Evolutionary conservation across 345 rosid genomes (phyloP).

Genomic region (Citrus reticulata): DNA sequence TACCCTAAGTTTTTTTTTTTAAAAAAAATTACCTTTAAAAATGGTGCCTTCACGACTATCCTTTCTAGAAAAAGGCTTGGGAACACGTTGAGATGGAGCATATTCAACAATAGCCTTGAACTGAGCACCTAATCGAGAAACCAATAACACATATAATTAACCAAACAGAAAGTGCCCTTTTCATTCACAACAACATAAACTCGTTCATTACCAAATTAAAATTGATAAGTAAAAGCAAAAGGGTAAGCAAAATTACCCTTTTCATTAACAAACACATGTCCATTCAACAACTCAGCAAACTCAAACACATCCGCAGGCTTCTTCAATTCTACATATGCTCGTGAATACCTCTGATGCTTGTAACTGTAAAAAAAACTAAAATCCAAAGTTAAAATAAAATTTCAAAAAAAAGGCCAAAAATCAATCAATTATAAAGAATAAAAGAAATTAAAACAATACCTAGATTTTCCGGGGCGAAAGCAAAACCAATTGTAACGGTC

Average conservation of each 20-base stretch:
- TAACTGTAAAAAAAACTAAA: slow-evolving; percentile 31
- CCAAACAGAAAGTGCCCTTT: neutral
- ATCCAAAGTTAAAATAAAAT: neutral
- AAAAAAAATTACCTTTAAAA: slow-evolving; percentile 30
- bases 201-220: too few species aligned
- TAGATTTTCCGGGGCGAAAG: slow-evolving; percentile 55
- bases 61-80: slow-evolving; percentile 40
- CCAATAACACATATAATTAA: neutral
- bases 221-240: neutral
- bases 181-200: too few species aligned
- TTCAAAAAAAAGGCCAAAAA: neutral
- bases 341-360: slow-evolving; percentile 49
- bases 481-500: slow-evolving; percentile 55
- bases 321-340: slow-evolving; percentile 61
- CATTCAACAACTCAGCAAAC: slow-evolving; percentile 65
- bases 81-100: slow-evolving; percentile 67
- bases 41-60: slow-evolving; percentile 73
- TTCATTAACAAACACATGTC: slow-evolving; percentile 70
- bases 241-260: slow-evolving; percentile 41
- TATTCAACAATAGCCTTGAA: slow-evolving; percentile 65
- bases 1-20: neutral
- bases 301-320: slow-evolving; percentile 59
- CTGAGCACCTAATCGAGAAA: slow-evolving; percentile 42
- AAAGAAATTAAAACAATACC: slow-evolving; percentile 20
- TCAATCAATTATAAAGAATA: too few species aligned